These are phyloP conservation scores for Talaromyces funiculosus DNA, from an alignment of 2,329 filamentous ascomycete species.

Conservation along the genomic window DNA sequence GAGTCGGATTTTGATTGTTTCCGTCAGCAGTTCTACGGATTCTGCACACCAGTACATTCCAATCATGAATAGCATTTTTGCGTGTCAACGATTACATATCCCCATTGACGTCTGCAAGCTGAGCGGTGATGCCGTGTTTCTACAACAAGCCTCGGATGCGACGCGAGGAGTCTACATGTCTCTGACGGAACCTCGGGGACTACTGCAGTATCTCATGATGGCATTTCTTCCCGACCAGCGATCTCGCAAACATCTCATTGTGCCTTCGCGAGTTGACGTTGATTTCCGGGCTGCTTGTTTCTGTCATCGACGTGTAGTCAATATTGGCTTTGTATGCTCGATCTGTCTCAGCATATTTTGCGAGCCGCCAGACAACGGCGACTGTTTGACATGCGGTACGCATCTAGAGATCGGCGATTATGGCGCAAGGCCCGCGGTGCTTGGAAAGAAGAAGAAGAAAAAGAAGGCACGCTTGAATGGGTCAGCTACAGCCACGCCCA, in stretches of 20 bases:
- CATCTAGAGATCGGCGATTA: slow-evolving; percentile 70
- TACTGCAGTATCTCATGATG: slow-evolving; percentile 93
- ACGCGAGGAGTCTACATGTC: slow-evolving; percentile 66
- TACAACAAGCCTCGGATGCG: slow-evolving; percentile 82
- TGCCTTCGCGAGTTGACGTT: slow-evolving; percentile 76
- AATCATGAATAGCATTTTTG: slow-evolving; percentile 98
- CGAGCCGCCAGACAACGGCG: slow-evolving; percentile 55
- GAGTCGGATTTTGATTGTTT: slow-evolving; percentile 81
- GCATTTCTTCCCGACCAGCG: slow-evolving; percentile 73
- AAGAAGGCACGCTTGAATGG: slow-evolving; percentile 57
- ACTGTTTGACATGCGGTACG: slow-evolving; percentile 79
- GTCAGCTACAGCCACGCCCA: slow-evolving; percentile 53
- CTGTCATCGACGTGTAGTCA: slow-evolving; percentile 85
- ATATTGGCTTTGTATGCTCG: slow-evolving; percentile 91
- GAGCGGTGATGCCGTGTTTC: slow-evolving; percentile 77
- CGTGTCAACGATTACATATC: slow-evolving; percentile 78
- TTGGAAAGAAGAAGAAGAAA: slow-evolving; percentile 67
- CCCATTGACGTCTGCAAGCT: slow-evolving; percentile 90
- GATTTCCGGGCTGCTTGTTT: slow-evolving; percentile 99
- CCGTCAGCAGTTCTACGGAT: slow-evolving; percentile 83
- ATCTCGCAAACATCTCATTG: slow-evolving; percentile 60
- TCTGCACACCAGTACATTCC: slow-evolving; percentile 89
- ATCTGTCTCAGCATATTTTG: slow-evolving; percentile 96
- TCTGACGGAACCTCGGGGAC: slow-evolving; percentile 58
- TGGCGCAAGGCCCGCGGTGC: slow-evolving; percentile 69